Conservation (phyloP, 179 eudicot species). For the Silene noctiflora region DNA sequence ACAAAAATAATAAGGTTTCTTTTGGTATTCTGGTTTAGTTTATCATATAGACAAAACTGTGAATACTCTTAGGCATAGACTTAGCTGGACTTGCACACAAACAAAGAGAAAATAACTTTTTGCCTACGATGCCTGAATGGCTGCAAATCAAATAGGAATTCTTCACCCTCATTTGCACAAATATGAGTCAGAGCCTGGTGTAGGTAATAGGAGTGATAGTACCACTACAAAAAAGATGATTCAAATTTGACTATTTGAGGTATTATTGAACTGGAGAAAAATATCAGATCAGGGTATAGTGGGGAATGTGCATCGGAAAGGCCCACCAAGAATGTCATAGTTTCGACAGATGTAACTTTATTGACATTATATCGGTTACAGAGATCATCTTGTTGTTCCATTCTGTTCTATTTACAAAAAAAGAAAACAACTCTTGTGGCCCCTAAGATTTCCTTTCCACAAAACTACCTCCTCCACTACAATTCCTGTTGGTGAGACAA, state of each 20-base stretch:
- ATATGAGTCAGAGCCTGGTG: not conserved
- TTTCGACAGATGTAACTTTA: not conserved
- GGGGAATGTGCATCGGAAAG: not conserved
- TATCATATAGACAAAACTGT: not conserved
- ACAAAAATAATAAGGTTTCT: not conserved
- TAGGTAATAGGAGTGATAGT: not conserved
- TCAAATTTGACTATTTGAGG: not conserved
- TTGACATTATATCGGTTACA: not conserved
- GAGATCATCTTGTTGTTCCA: not conserved
- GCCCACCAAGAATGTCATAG: not conserved
- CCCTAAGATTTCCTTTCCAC: not conserved
- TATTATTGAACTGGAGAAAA: not conserved
- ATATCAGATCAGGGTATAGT: too few species aligned
- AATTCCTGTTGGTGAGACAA: not conserved
- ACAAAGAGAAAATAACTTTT: not conserved
- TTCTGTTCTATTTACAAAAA: not conserved
- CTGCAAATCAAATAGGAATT: not conserved
- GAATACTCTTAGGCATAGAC: not conserved
- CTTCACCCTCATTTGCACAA: not conserved
- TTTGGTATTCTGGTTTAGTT: slow-evolving; percentile 4
- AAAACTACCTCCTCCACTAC: not conserved
- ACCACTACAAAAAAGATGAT: not conserved
- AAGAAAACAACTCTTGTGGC: not conserved
- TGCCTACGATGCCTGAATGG: too few species aligned
- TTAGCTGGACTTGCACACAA: not conserved